Evolutionary conservation across 768 basidiomycete genomes (phyloP).

Genomic region (Podaxis sp.): DNA sequence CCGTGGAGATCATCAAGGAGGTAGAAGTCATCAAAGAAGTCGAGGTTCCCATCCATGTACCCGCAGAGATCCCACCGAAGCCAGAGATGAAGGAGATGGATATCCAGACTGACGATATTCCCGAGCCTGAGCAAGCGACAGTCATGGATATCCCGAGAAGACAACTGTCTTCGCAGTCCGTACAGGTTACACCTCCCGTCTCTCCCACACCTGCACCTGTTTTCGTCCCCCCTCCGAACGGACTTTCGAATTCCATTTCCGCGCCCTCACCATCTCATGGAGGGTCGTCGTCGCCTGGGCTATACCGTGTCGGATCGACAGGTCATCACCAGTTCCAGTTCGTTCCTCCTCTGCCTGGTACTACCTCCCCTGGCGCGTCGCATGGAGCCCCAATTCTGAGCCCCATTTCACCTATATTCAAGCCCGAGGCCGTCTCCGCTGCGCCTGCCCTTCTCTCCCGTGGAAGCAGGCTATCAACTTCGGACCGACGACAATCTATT

Average conservation of each 20-base stretch:
- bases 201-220: constrained; percentile 30
- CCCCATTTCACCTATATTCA: constrained; percentile 25
- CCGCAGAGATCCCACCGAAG: constrained; percentile 40
- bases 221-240: constrained; percentile 27
- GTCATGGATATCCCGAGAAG: not conserved
- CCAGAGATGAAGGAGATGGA: constrained; percentile 73
- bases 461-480: constrained; percentile 41
- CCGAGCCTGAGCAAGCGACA: constrained; percentile 5
- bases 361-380: constrained; percentile 35
- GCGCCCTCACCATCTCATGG: constrained; percentile 23
- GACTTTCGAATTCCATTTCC: constrained; percentile 20
- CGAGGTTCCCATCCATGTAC: not conserved
- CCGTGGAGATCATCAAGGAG: constrained; percentile 8
- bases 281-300: constrained; percentile 32
- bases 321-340: constrained; percentile 61
- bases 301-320: constrained; percentile 58
- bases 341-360: constrained; percentile 43
- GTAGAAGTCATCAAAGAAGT: constrained; percentile 14
- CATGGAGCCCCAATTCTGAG: no score
- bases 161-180: constrained; percentile 3
- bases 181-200: constrained; percentile 25
- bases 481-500: constrained; percentile 70
- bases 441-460: constrained; percentile 34
- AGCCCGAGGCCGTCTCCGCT: constrained; percentile 39
- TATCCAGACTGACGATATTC: constrained; percentile 69